Evolutionary conservation across 75 land plant genomes (phyloP).

Genomic region (Cunninghamia lanceolata): DNA sequence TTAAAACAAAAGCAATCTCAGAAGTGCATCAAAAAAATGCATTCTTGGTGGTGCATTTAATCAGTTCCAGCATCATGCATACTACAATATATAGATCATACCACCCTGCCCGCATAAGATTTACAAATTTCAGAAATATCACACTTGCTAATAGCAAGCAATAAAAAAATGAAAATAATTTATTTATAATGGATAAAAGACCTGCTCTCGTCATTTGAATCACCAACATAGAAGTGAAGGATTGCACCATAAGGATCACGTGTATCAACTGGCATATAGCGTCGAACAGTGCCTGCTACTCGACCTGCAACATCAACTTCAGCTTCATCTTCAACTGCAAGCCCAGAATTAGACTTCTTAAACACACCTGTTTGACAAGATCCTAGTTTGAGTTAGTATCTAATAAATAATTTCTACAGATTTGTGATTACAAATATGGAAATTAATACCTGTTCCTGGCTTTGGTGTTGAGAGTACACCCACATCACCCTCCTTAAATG

Average conservation of each 20-base stretch:
- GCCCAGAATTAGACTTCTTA: conserved; percentile 38
- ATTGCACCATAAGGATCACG: conserved; percentile 90
- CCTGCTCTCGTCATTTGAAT: conserved; percentile 52
- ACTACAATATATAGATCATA: neutral
- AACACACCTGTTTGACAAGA: conserved; percentile 38
- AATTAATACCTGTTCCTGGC: conserved; percentile 74
- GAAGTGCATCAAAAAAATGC: neutral
- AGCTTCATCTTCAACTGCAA: conserved; percentile 40
- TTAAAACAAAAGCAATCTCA: conserved; percentile 5
- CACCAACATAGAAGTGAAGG: conserved; percentile 88
- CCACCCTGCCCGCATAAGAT: neutral
- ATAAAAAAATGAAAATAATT: neutral
- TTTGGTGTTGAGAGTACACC: conserved; percentile 83
- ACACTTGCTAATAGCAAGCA: neutral
- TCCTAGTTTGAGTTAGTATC: neutral
- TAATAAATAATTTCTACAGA: neutral
- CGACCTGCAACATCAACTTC: conserved; percentile 62
- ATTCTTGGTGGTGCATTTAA: neutral
- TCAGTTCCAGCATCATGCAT: neutral
- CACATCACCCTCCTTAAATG: conserved; percentile 98
- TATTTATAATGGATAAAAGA: conserved; percentile 1
- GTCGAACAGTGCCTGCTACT: conserved; percentile 89
- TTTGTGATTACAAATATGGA: neutral
- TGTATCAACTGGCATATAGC: conserved; percentile 83
- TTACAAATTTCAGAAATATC: neutral